A percentile compares a stretch with the other conserved stretches of the same genome.
Evolutionary conservation across 2,329 filamentous ascomycete genomes (phyloP).

Genomic region (Aschersonia sp.): DNA sequence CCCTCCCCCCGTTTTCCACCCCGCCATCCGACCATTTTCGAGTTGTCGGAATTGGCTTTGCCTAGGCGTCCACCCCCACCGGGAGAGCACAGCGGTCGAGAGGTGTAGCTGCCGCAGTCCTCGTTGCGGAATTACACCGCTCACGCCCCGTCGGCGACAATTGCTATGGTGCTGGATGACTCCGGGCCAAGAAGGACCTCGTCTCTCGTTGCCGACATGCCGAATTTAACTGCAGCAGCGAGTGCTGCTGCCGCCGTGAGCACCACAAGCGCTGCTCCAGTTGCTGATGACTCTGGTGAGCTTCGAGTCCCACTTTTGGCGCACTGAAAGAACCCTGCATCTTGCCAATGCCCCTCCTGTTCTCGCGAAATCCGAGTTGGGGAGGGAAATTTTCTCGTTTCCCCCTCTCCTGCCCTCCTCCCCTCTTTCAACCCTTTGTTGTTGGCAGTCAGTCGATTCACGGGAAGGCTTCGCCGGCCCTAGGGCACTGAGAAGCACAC

Average conservation of each 20-base stretch:
- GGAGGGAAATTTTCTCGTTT: slow-evolving; percentile 1
- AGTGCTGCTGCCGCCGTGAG: slow-evolving; percentile 12
- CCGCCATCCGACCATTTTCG: not conserved
- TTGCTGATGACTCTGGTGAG: slow-evolving; percentile 27
- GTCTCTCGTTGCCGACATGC: slow-evolving; percentile 17
- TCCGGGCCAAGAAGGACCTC: slow-evolving; percentile 21
- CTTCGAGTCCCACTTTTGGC: slow-evolving; percentile 4
- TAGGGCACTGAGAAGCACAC: not conserved
- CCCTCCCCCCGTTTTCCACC: not conserved
- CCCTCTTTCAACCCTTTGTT: not conserved
- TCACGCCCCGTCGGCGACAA: not conserved
- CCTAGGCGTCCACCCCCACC: not conserved
- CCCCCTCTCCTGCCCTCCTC: slow-evolving; percentile 6
- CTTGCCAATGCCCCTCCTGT: slow-evolving; percentile 17
- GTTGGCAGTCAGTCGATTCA: not conserved
- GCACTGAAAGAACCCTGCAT: not conserved
- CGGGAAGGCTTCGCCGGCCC: not conserved
- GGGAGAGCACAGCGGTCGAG: not conserved
- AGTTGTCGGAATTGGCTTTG: not conserved
- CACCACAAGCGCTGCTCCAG: slow-evolving; percentile 6
- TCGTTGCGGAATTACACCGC: not conserved
- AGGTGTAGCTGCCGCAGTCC: no score
- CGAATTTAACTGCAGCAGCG: slow-evolving; percentile 16
- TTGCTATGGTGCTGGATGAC: slow-evolving; percentile 26
- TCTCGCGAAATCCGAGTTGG: slow-evolving; percentile 3